phyloP scores from a whole-genome alignment of 306 rosid genomes.

The Quillaja saponaria region DNA sequence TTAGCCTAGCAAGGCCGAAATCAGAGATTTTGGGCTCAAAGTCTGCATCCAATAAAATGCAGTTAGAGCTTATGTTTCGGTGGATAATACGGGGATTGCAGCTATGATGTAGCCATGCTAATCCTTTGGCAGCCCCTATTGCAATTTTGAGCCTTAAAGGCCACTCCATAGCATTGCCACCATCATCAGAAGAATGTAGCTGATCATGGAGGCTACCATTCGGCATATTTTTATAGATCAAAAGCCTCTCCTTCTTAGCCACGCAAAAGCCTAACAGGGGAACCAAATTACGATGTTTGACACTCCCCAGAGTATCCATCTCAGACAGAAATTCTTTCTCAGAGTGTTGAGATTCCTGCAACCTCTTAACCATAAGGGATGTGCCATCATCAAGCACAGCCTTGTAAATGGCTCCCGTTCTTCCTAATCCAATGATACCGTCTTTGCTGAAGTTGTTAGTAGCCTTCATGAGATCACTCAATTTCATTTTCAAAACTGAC shows the following conservation, averaged over 20 bases:
- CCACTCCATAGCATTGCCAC: slow-evolving; percentile 63
- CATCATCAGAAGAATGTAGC: slow-evolving; percentile 56
- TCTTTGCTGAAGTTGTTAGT: slow-evolving; percentile 73
- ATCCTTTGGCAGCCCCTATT: slow-evolving; percentile 87
- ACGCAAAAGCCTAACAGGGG: slow-evolving; percentile 83
- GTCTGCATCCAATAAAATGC: slow-evolving; percentile 71
- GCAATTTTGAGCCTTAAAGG: slow-evolving; percentile 78
- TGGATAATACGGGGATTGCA: slow-evolving; percentile 94
- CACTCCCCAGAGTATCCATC: slow-evolving; percentile 75
- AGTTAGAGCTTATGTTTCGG: slow-evolving; percentile 91
- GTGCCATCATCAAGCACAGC: slow-evolving; percentile 81
- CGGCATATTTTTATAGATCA: slow-evolving; percentile 75
- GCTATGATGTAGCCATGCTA: slow-evolving; percentile 94
- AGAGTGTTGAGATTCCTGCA: slow-evolving; percentile 80
- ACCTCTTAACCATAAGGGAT: slow-evolving; percentile 81
- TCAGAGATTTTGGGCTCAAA: slow-evolving; percentile 90
- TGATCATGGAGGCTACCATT: slow-evolving; percentile 78
- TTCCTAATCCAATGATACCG: slow-evolving; percentile 72
- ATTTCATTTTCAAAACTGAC: slow-evolving; percentile 75
- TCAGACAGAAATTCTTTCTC: slow-evolving; percentile 86
- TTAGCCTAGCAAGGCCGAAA: slow-evolving; percentile 94
- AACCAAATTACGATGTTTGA: slow-evolving; percentile 78
- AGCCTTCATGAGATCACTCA: slow-evolving; percentile 94
- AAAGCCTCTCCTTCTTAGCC: slow-evolving; percentile 83
- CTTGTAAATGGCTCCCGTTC: slow-evolving; percentile 84